Evolutionary conservation across 441 rosid genomes (phyloP).

Genomic region (Omphalea diandra): DNA sequence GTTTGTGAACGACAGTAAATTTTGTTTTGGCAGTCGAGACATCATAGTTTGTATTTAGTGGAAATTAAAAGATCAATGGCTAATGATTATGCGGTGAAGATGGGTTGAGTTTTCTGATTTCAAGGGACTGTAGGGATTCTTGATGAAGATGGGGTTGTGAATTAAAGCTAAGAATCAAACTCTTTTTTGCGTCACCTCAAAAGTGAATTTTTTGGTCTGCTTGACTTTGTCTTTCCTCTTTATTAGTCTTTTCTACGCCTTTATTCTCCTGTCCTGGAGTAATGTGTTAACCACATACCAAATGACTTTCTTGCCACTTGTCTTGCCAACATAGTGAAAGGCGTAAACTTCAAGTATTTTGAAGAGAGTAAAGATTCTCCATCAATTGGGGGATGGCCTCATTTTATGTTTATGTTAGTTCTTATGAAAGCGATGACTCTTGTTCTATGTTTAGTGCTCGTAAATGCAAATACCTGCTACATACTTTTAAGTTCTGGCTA

Average conservation of each 20-base stretch:
- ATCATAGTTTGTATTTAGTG: neutral
- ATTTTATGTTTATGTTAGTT: neutral
- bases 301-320: too few relatives aligned
- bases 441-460: neutral
- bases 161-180: neutral
- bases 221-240: neutral
- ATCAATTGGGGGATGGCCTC: neutral
- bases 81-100: neutral
- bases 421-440: neutral
- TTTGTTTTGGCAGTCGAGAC: neutral
- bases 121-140: neutral
- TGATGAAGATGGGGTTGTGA: neutral
- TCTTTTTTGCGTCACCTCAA: neutral
- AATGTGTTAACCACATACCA: neutral
- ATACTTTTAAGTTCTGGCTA: too few relatives aligned
- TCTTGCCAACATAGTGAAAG: too few relatives aligned
- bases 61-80: neutral
- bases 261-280: neutral
- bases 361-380: neutral
- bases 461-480: too few relatives aligned
- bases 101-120: neutral
- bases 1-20: neutral
- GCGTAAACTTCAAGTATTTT: too few relatives aligned
- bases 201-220: conserved; percentile 3
- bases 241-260: neutral